Evolutionary conservation across 2,329 filamentous ascomycete genomes (phyloP), one percentile per base, ranked within the genome.

Genomic region (Microcyclospora pomicola): DNA sequence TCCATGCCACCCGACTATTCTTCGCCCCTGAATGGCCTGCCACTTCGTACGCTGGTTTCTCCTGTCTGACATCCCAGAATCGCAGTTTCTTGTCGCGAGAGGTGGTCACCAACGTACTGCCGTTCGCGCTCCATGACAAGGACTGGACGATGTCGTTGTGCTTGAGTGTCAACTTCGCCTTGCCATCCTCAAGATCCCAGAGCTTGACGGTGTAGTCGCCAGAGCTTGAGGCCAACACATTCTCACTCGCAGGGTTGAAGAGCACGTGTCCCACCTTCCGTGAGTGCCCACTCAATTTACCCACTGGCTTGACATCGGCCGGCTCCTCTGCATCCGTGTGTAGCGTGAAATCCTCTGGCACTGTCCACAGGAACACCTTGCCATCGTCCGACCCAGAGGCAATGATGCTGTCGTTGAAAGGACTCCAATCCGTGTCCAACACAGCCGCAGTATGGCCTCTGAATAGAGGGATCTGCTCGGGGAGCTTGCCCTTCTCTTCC

Each of bases 251-350:
- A 36, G 91, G 87, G 67, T 98, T 96, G 73, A 96, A 98, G 38
- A 95, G 75, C 49, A 98, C 88, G 62, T 98, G 91, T 44, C 91
- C 91, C 47, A 98, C 85, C 66, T 98, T 98, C 82, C 83, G 82
- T 49, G 86, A 79, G 61, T 98, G 91, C 9, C 88, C 91, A 35
- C 75, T 72, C 46, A 98, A 71, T 67, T 82, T 92, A 54, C 75
- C 77, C 35, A 87, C 68, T 6, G 91, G 91, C 34, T 75, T 66
- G 46, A 98, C 78, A 59, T 95, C 82, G 54, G 76, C 63, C 34
- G 86, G 75, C 55, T 93, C 83, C 46, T 95, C 87, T 5, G 73
- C 70, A 55, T 96, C 87, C 31, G 77, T 82, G 58, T 86, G 74
- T 42, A 96, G 70, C 2, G 81, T 80, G 60, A 96, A 96, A 61